Evolutionary conservation across 2,329 filamentous ascomycete genomes (phyloP).

Genomic region (Hysterium pulicare): DNA sequence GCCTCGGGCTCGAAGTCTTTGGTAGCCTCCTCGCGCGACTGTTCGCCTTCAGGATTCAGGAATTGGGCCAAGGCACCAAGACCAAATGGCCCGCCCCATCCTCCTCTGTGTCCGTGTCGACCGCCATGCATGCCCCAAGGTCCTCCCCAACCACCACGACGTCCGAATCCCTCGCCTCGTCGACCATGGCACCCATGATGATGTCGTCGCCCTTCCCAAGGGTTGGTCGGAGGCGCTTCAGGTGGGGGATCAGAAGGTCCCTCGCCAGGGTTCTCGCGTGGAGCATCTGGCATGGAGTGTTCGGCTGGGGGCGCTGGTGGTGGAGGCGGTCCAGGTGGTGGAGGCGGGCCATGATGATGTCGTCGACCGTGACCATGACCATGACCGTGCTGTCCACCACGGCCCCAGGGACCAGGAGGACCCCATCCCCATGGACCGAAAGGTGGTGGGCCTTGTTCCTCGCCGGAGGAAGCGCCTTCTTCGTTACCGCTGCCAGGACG

Average conservation of each 20-base stretch:
- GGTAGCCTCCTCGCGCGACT: constrained; percentile 13
- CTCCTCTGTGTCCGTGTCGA: constrained; percentile 15
- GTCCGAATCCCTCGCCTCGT: constrained; percentile 7
- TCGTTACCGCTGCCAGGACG: constrained; percentile 29
- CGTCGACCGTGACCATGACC: no score
- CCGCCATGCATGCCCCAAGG: constrained; percentile 1
- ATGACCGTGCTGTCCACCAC: constrained; percentile 9
- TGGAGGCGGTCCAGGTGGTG: constrained; percentile 14
- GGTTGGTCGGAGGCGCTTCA: constrained; percentile 9
- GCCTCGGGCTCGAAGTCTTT: constrained; percentile 60
- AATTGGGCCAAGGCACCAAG: constrained; percentile 28
- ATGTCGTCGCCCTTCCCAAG: constrained; percentile 9
- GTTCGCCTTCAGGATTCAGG: constrained; percentile 27
- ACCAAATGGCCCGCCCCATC: constrained; percentile 26
- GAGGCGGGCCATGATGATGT: constrained; percentile 27
- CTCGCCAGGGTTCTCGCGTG: constrained; percentile 27
- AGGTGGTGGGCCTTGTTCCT: constrained; percentile 19
- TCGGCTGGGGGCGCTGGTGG: constrained; percentile 10
- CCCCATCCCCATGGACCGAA: constrained; percentile 35
- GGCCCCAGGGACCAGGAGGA: constrained; percentile 17
- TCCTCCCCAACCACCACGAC: constrained; percentile 11
- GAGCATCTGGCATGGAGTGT: constrained; percentile 1
- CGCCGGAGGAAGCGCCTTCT: constrained; percentile 17
- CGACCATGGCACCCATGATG: constrained; percentile 19
- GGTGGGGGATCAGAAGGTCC: constrained; percentile 25